phyloP scores from a whole-genome alignment of 2,329 filamentous ascomycete genomes.

The Diplodia sapinea region DNA sequence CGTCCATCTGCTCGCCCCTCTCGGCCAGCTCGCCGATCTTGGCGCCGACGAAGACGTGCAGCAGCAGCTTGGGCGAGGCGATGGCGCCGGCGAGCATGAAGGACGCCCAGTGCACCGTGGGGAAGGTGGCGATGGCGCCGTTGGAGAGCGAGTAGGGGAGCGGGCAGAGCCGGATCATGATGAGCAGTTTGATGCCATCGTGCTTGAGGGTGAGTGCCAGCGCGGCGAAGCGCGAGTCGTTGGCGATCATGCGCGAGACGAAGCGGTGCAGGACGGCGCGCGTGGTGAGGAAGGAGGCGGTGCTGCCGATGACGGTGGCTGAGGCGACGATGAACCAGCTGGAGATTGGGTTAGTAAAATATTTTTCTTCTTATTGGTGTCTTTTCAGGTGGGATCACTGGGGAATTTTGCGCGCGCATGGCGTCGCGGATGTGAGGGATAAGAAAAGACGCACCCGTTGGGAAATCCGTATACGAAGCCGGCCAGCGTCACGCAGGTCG shows the following conservation, averaged over 20 bases:
- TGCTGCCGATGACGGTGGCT: conserved; percentile 78
- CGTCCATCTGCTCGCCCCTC: conserved; percentile 80
- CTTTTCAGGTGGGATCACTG: neutral
- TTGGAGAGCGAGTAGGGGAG: conserved; percentile 93
- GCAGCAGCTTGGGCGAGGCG: conserved; percentile 82
- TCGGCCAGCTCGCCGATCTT: conserved; percentile 84
- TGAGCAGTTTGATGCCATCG: conserved; percentile 85
- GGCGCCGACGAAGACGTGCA: conserved; percentile 91
- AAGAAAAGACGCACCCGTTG: conserved; percentile 64
- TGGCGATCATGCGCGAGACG: conserved; percentile 79
- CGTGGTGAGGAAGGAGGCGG: conserved; percentile 79
- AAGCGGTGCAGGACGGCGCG: conserved; percentile 78
- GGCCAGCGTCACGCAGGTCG: conserved; percentile 71
- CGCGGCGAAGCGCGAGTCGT: conserved; percentile 86
- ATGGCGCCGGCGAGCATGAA: conserved; percentile 85
- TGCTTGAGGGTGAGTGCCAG: conserved; percentile 85
- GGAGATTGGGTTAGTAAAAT: neutral
- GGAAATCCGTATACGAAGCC: conserved; percentile 76
- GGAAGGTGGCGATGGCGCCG: conserved; percentile 91
- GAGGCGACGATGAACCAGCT: conserved; percentile 85
- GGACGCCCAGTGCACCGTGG: conserved; percentile 75
- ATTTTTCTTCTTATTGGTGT: neutral
- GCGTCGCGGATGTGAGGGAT: neutral
- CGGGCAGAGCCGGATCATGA: conserved; percentile 91
- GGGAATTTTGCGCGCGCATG: neutral